These are phyloP conservation scores for Verticillium tricorpus DNA, from an alignment of 2,329 filamentous ascomycete genomes.

Conservation along the genomic window DNA sequence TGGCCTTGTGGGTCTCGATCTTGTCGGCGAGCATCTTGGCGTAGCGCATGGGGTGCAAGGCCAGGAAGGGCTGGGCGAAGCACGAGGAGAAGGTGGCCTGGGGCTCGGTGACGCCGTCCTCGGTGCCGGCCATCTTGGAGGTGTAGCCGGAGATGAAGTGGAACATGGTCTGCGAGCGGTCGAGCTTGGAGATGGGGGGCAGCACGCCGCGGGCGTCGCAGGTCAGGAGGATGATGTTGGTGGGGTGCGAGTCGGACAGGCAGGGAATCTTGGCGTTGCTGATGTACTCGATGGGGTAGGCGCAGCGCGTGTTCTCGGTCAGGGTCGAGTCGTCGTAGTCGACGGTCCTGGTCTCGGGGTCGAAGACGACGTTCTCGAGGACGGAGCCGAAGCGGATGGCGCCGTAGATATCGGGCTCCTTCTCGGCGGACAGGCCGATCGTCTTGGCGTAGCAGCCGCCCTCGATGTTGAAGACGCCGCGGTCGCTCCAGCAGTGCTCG, in stretches of 20 bases:
- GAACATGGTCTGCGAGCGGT: slow-evolving; percentile 97
- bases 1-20: slow-evolving; percentile 91
- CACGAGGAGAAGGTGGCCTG: slow-evolving; percentile 98
- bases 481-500: slow-evolving; percentile 99
- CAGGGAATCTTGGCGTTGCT: slow-evolving; percentile 98
- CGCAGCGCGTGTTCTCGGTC: slow-evolving; percentile 97
- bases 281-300: slow-evolving; percentile 99
- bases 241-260: slow-evolving; percentile 79
- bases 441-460: slow-evolving; percentile 99
- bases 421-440: slow-evolving; percentile 94
- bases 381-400: slow-evolving; percentile 97
- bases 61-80: slow-evolving; percentile 98
- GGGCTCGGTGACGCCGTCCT: slow-evolving; percentile 94
- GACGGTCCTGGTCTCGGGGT: slow-evolving; percentile 81
- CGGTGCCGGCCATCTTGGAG: slow-evolving; percentile 99
- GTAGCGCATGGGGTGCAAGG: slow-evolving; percentile 98
- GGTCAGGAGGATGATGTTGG: slow-evolving; percentile 94
- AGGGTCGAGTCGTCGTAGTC: slow-evolving; percentile 94
- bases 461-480: slow-evolving; percentile 98
- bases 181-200: slow-evolving; percentile 95
- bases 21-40: slow-evolving; percentile 98
- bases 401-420: slow-evolving; percentile 96
- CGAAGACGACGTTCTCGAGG: slow-evolving; percentile 97
- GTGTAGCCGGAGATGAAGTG: slow-evolving; percentile 99
- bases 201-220: slow-evolving; percentile 97